Evolutionary conservation across 768 basidiomycete species (phyloP).

Genomic region (Tricholoma bakamatsutake): DNA sequence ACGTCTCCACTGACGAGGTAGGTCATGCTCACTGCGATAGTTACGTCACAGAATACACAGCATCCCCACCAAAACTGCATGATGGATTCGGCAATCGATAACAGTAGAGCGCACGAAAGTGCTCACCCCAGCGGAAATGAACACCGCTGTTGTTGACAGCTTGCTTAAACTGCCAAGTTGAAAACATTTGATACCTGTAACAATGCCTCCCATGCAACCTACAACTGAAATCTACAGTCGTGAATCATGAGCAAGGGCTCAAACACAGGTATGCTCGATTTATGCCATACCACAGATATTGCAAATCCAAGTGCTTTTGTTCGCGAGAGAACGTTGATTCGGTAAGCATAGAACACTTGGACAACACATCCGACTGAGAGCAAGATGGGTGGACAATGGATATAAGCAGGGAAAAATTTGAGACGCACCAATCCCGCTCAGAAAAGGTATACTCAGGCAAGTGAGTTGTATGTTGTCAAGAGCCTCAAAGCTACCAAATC

Average conservation of each 20-base stretch:
- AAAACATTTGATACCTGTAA: conserved; percentile 17
- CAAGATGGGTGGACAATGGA: not conserved
- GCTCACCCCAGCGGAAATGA: conserved; percentile 15
- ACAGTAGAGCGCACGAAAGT: not conserved
- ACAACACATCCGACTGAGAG: conserved; percentile 25
- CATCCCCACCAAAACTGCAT: conserved; percentile 19
- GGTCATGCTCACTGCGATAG: conserved; percentile 22
- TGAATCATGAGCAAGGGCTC: not conserved
- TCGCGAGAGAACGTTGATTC: conserved; percentile 24
- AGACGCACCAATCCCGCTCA: conserved; percentile 23
- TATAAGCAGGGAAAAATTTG: not conserved
- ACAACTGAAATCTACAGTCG: conserved; percentile 11
- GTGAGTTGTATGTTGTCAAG: conserved; percentile 19
- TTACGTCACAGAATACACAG: conserved; percentile 22
- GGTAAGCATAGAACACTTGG: conserved; percentile 28
- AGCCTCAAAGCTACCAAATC: conserved; percentile 21
- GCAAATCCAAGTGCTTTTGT: conserved; percentile 13
- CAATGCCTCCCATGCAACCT: conserved; percentile 15
- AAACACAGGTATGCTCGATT: not conserved
- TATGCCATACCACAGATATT: conserved; percentile 11
- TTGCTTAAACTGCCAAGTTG: conserved; percentile 16
- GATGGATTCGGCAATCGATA: not conserved
- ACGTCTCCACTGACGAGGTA: conserved; percentile 17
- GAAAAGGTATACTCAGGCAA: conserved; percentile 23
- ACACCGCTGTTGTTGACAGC: conserved; percentile 11